Evolutionary conservation across 345 rosid genomes (phyloP).

Genomic region (Lepidium didymum): DNA sequence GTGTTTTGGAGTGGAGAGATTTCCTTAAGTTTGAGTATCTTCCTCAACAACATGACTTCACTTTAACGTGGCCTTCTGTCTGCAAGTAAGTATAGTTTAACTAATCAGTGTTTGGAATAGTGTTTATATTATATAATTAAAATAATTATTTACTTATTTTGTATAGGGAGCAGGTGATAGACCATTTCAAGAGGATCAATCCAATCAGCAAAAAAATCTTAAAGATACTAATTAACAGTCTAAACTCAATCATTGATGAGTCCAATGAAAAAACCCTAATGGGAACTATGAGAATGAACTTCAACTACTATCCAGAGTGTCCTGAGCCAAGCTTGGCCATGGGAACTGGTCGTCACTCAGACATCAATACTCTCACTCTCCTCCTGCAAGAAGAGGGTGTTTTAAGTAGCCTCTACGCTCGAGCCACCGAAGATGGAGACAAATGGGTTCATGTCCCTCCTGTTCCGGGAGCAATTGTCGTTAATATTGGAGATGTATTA

Average conservation of each 20-base stretch:
- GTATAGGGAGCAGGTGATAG: constrained; percentile 38
- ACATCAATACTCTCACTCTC: constrained; percentile 33
- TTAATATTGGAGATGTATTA: constrained; percentile 28
- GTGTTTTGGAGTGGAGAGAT: constrained; percentile 45
- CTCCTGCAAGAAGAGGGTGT: constrained; percentile 32
- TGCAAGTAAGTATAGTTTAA: constrained; percentile 29
- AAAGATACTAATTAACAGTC: constrained; percentile 27
- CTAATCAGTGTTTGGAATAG: no score
- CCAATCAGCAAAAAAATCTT: constrained; percentile 27
- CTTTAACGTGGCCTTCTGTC: constrained; percentile 19
- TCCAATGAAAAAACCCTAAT: constrained; percentile 10
- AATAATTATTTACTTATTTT: neutral
- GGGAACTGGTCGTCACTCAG: constrained; percentile 36
- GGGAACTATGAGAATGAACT: constrained; percentile 34
- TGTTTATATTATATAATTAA: no score
- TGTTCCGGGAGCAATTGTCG: constrained; percentile 20
- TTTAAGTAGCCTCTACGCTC: constrained; percentile 34
- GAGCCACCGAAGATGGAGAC: constrained; percentile 21
- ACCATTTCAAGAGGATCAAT: constrained; percentile 35
- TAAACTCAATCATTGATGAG: constrained; percentile 26
- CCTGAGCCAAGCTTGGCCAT: constrained; percentile 35
- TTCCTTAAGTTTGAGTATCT: constrained; percentile 33
- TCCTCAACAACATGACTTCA: constrained; percentile 10
- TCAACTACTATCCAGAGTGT: constrained; percentile 39
- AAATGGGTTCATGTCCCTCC: constrained; percentile 27